A percentile compares a stretch with the other conserved stretches of the same genome.
phyloP scores from a whole-genome alignment of 306 rosid species.

The Pachyrhizus erosus region DNA sequence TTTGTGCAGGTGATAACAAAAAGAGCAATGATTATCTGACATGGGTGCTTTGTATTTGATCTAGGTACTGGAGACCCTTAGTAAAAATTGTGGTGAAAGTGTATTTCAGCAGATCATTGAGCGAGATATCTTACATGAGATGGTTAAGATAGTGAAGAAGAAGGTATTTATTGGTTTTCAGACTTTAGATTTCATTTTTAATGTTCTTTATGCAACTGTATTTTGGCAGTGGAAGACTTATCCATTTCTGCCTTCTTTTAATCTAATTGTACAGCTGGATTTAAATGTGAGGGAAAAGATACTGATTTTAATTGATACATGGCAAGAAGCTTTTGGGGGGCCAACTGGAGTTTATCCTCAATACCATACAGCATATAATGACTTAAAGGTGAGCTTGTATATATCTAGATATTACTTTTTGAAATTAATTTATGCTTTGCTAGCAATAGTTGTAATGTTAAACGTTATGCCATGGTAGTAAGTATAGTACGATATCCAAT shows the following conservation, averaged over 20 bases:
- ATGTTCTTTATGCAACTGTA: constrained; percentile 20
- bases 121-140: constrained; percentile 89
- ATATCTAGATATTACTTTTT: constrained; percentile 23
- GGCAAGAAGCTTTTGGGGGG: constrained; percentile 99
- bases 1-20: constrained; percentile 13
- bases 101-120: constrained; percentile 86
- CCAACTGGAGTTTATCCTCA: constrained; percentile 83
- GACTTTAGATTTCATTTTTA: constrained; percentile 34
- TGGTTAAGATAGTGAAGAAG: constrained; percentile 98
- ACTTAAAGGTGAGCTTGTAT: constrained; percentile 64
- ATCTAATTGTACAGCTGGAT: constrained; percentile 81
- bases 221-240: constrained; percentile 32
- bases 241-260: constrained; percentile 36
- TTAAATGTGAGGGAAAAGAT: constrained; percentile 93
- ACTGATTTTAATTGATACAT: constrained; percentile 77
- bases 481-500: no score
- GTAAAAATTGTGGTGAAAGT: constrained; percentile 93
- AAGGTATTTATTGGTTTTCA: constrained; percentile 61
- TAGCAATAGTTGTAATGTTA: constrained; percentile 3
- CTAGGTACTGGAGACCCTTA: constrained; percentile 90
- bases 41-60: constrained; percentile 39
- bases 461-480: no score
- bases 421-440: constrained; percentile 19
- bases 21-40: constrained; percentile 35
- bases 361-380: constrained; percentile 86